A percentile compares a stretch with the other conserved stretches of the same genome.
These are phyloP conservation scores for Coprinopsis cinerea DNA, from an alignment of 768 basidiomycete species.

Conservation along the genomic window DNA sequence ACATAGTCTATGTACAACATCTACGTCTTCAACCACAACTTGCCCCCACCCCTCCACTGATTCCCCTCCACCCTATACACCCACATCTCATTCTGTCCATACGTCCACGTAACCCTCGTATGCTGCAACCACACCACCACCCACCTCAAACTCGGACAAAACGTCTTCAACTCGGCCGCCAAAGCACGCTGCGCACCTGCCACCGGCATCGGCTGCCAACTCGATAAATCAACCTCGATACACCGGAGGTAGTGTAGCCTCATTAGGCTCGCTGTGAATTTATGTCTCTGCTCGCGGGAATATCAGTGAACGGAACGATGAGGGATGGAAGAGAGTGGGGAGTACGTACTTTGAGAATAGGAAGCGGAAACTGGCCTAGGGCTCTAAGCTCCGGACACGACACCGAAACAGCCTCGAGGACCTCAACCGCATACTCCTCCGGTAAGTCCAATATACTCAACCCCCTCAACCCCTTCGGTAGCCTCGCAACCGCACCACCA, in stretches of 20 bases:
- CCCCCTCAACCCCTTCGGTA: conserved; percentile 21
- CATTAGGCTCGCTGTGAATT: conserved; percentile 22
- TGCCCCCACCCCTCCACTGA: neutral
- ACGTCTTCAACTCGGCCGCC: conserved; percentile 26
- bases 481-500: too few relatives aligned
- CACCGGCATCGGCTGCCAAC: conserved; percentile 18
- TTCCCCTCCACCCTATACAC: neutral
- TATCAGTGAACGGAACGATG: neutral
- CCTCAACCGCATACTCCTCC: conserved; percentile 17
- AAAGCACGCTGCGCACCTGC: conserved; percentile 24
- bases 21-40: neutral
- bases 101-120: conserved; percentile 21
- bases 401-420: conserved; percentile 18
- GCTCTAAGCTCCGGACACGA: conserved; percentile 22
- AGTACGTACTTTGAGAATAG: conserved; percentile 20
- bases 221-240: conserved; percentile 28
- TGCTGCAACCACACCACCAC: conserved; percentile 27
- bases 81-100: neutral
- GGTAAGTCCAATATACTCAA: conserved; percentile 26
- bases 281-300: conserved; percentile 20
- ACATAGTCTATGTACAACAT: too few relatives aligned
- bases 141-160: conserved; percentile 20
- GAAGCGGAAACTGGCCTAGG: conserved; percentile 25
- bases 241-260: conserved; percentile 21
- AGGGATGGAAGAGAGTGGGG: conserved; percentile 3